Evolutionary conservation across 352 stramenopile genomes (phyloP).

Genomic region (Paralagenidium karlingii): DNA sequence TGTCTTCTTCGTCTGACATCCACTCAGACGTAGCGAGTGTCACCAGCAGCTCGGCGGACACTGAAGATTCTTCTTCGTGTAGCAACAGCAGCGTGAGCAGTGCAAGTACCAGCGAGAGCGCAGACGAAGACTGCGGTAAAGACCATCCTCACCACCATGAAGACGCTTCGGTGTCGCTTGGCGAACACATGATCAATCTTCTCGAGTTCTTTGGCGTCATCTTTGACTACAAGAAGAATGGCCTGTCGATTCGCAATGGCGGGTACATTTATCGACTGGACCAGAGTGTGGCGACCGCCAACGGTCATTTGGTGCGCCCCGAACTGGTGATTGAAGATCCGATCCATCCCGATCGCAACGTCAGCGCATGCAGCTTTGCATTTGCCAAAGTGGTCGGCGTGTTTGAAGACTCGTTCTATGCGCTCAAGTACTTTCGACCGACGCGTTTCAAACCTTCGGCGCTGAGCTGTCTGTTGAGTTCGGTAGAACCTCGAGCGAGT

Average conservation of each 20-base stretch:
- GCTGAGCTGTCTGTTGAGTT: constrained; percentile 60
- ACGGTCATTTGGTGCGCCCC: constrained; percentile 34
- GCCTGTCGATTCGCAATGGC: constrained; percentile 68
- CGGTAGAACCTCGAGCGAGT: too few relatives aligned
- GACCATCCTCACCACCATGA: too few relatives aligned
- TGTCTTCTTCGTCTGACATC: too few relatives aligned
- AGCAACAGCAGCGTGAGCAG: neutral
- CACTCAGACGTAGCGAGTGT: constrained; percentile 45
- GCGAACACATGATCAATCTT: constrained; percentile 59
- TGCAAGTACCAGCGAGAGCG: too few relatives aligned
- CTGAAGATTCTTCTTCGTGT: constrained; percentile 45
- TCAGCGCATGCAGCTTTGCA: constrained; percentile 77
- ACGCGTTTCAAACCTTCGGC: constrained; percentile 65
- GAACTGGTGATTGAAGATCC: constrained; percentile 81
- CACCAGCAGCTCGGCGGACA: constrained; percentile 69
- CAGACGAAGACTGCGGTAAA: neutral
- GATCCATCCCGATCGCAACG: constrained; percentile 80
- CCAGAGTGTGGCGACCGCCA: constrained; percentile 7
- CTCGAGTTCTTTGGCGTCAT: constrained; percentile 80
- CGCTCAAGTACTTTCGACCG: constrained; percentile 69
- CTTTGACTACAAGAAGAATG: constrained; percentile 79
- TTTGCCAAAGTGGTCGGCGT: constrained; percentile 74
- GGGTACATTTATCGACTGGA: constrained; percentile 79
- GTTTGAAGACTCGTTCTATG: constrained; percentile 80
- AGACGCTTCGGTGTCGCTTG: constrained; percentile 24